These are phyloP conservation scores for Endocalyx cinctus DNA, from an alignment of 2,329 filamentous ascomycete genomes.

Conservation along the genomic window DNA sequence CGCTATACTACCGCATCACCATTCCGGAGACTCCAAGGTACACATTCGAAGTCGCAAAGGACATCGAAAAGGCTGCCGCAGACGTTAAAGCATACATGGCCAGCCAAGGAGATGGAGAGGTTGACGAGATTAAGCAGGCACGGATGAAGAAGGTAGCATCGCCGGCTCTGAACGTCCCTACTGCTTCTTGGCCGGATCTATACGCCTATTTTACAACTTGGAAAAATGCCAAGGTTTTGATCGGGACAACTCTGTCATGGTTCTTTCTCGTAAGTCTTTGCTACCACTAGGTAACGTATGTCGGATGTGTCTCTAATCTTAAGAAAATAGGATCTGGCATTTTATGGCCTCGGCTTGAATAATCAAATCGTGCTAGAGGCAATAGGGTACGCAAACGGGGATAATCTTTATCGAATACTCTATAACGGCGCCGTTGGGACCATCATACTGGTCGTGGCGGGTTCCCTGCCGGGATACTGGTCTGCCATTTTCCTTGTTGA, in stretches of 20 bases:
- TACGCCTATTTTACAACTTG: constrained; percentile 62
- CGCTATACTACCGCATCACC: constrained; percentile 80
- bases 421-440: constrained; percentile 72
- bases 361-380: constrained; percentile 65
- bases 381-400: constrained; percentile 65
- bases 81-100: constrained; percentile 61
- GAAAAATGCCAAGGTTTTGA: constrained; percentile 64
- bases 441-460: constrained; percentile 71
- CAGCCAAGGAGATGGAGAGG: constrained; percentile 42
- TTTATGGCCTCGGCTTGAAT: constrained; percentile 71
- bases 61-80: constrained; percentile 69
- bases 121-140: constrained; percentile 44
- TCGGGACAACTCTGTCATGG: constrained; percentile 77
- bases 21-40: constrained; percentile 83
- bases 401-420: constrained; percentile 62
- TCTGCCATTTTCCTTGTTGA: constrained; percentile 69
- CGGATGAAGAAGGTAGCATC: constrained; percentile 49
- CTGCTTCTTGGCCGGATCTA: constrained; percentile 67
- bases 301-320: constrained; percentile 8
- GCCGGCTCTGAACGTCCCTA: constrained; percentile 56
- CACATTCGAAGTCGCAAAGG: constrained; percentile 73
- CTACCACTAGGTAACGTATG: not conserved
- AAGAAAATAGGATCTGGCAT: constrained; percentile 53
- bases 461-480: constrained; percentile 78
- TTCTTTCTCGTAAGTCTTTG: constrained; percentile 59